phyloP scores from a whole-genome alignment of 73 alveolate genomes.

The Symbiodinium pilosum region DNA sequence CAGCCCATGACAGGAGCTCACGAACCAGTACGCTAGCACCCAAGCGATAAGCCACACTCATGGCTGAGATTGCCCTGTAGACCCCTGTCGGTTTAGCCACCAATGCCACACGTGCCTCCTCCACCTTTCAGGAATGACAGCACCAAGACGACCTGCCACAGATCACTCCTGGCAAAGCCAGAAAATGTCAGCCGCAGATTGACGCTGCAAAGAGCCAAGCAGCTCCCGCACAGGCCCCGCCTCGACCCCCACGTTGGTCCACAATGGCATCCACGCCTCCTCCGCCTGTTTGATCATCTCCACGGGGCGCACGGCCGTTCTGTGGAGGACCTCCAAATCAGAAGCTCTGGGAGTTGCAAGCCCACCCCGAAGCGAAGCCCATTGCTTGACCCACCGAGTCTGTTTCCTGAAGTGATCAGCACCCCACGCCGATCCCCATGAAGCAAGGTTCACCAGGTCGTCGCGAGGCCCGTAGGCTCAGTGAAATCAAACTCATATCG shows the following conservation, averaged over 20 bases:
- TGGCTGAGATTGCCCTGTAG: not conserved
- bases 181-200: too few relatives aligned
- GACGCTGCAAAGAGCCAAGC: not conserved
- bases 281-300: not conserved
- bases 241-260: not conserved
- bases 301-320: not conserved
- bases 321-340: not conserved
- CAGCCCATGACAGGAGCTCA: not conserved
- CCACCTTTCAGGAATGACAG: not conserved
- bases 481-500: not conserved
- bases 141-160: not conserved
- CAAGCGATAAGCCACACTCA: not conserved
- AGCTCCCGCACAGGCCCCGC: not conserved
- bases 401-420: not conserved
- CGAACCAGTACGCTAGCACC: not conserved
- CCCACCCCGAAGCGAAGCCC: not conserved
- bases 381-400: not conserved
- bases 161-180: not conserved
- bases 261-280: not conserved
- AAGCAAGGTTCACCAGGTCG: not conserved
- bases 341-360: not conserved
- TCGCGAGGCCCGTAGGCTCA: not conserved
- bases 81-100: not conserved
- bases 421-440: not conserved
- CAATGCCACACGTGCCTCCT: not conserved